Evolutionary conservation across 495 filamentous ascomycete species (phyloP), one percentile per base, ranked within the genome.

Genomic region (Lichenothelia convexa): DNA sequence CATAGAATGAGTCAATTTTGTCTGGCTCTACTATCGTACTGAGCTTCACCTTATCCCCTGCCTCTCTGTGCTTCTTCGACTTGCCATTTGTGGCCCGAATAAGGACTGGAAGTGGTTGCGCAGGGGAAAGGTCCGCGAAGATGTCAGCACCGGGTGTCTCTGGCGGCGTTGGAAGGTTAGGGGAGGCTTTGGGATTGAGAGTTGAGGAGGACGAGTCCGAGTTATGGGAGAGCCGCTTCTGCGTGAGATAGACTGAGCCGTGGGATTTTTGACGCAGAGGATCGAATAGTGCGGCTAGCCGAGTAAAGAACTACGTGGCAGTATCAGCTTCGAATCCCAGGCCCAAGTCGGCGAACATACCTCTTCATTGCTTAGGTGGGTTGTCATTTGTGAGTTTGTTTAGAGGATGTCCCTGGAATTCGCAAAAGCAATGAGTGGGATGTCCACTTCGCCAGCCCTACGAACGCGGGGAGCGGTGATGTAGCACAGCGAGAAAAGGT

Each of bases 81-180:
- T 78, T 76, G 42, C 74, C 79, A 51, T 93, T 77, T 8, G 79
- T 79, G 6, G 85, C 91, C 32, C 82, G 79, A 45, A 97, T 73
- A 22, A 97, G 60, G 27, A 95, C 56, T 3, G 85, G 73, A 2
- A 75, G 47, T 3, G 80, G 75, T 7, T 60, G 48, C 15, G 61
- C 49, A 0, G 69, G 57, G 54, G 70, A 48, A 9, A 70, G 58
- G 44, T 75, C 68, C 34, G 67, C 55, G 43, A 71, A 62, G 13
- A 61, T 49, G 41, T 67, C 52, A 20, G n/a, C n/a, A 18, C 55
- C 53, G 4, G 48, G 20, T 30, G 46, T 35, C 43, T 54, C 51
- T 15, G 45, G 26, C 12, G 48, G 33, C 1, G 48, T 37, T 2
- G 44, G 17, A 4, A 45, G 13, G 2, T 40, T 17, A 8, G 29